phyloP scores from a whole-genome alignment of 495 filamentous ascomycete species.

The Xylaria scruposa region DNA sequence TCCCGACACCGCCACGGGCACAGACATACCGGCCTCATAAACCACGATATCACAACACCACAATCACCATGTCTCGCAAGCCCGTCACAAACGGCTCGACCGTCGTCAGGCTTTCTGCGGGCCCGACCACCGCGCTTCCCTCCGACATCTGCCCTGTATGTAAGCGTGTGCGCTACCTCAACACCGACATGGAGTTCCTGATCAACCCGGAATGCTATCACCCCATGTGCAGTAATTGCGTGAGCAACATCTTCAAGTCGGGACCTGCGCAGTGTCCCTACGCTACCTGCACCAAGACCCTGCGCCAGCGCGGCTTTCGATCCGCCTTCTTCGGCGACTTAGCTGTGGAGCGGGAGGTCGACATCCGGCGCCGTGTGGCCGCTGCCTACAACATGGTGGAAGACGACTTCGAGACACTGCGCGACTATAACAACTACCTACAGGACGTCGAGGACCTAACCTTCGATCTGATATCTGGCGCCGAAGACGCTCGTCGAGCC shows the following conservation, averaged over 20 bases:
- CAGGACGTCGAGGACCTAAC: conserved; percentile 91
- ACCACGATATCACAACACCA: not conserved
- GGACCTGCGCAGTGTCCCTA: conserved; percentile 92
- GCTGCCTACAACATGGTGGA: conserved; percentile 84
- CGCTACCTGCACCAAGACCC: conserved; percentile 80
- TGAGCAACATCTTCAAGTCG: conserved; percentile 89
- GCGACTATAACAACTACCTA: conserved; percentile 90
- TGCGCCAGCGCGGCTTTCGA: conserved; percentile 84
- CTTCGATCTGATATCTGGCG: conserved; percentile 80
- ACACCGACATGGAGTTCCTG: conserved; percentile 89
- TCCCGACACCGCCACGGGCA: not conserved
- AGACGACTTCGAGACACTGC: conserved; percentile 85
- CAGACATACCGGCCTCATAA: not conserved
- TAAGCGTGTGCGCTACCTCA: conserved; percentile 94
- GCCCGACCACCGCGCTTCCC: conserved; percentile 28
- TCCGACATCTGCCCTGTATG: conserved; percentile 94
- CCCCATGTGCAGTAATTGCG: conserved; percentile 95
- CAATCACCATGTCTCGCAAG: conserved; percentile 43
- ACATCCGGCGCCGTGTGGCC: conserved; percentile 82
- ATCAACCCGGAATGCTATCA: conserved; percentile 99
- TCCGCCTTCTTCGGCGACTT: conserved; percentile 91
- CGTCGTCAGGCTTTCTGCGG: conserved; percentile 21
- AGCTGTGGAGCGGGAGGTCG: conserved; percentile 89
- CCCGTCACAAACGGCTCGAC: conserved; percentile 20
- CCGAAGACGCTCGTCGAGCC: conserved; percentile 64